A percentile compares a stretch with the other conserved stretches of the same genome.
These are phyloP conservation scores for Cornus controversa DNA, from an alignment of 148 eudicot genomes.

Conservation along the genomic window DNA sequence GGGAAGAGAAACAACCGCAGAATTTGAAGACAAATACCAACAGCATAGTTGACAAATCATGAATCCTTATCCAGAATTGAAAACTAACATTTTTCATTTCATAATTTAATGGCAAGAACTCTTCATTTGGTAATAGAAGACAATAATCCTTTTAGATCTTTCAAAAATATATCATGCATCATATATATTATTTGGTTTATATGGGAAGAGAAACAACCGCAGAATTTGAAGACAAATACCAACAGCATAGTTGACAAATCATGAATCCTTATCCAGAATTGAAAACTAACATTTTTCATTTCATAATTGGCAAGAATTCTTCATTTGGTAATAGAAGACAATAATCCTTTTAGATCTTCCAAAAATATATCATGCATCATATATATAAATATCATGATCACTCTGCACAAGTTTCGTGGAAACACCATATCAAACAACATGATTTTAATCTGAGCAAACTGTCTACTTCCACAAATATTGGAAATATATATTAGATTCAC, in stretches of 20 bases:
- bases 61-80: background rate
- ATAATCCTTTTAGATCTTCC: no score
- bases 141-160: no score
- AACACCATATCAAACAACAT: background rate
- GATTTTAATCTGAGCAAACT: background rate
- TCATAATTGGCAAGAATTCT: no score
- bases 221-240: background rate
- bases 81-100: background rate
- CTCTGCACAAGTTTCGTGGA: background rate
- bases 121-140: no score
- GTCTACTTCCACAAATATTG: background rate
- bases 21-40: background rate
- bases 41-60: background rate
- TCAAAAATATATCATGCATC: no score
- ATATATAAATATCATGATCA: background rate
- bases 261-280: background rate
- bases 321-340: no score
- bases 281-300: background rate
- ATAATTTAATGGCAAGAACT: no score
- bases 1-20: background rate
- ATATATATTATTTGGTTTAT: background rate
- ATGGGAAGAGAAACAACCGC: background rate
- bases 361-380: no score
- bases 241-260: background rate
- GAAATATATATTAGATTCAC: background rate